Evolutionary conservation across 1,284 basidiomycete genomes (phyloP).

Genomic region (Exobasidium cylindrosporum): DNA sequence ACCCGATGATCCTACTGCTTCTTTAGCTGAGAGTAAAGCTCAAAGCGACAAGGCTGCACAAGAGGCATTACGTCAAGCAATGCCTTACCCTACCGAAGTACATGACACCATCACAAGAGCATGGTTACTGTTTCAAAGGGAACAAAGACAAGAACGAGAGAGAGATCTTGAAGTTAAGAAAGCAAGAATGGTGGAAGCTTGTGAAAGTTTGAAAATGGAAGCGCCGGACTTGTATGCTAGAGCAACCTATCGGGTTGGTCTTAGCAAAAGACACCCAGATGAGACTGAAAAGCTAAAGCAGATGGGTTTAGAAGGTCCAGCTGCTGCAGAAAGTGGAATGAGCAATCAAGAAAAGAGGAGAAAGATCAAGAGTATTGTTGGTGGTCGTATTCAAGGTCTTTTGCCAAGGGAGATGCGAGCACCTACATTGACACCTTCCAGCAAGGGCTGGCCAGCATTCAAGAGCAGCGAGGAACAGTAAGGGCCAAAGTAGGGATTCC

Average conservation of each 20-base stretch:
- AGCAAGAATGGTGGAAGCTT: slow-evolving; percentile 38
- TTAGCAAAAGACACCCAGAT: slow-evolving; percentile 42
- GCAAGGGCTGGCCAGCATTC: slow-evolving; percentile 31
- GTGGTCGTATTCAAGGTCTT: slow-evolving; percentile 40
- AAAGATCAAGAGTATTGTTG: slow-evolving; percentile 31
- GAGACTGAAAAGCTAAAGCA: slow-evolving; percentile 39
- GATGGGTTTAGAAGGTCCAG: slow-evolving; percentile 31
- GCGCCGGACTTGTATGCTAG: slow-evolving; percentile 31
- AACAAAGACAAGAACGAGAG: slow-evolving; percentile 62
- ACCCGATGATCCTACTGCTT: slow-evolving; percentile 24
- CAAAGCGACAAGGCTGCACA: not conserved
- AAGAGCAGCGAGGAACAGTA: slow-evolving; percentile 1
- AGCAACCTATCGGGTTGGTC: slow-evolving; percentile 41
- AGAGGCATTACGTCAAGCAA: slow-evolving; percentile 1
- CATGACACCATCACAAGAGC: slow-evolving; percentile 92
- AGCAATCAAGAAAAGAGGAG: slow-evolving; percentile 28
- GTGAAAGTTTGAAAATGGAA: slow-evolving; percentile 26
- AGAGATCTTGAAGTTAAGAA: slow-evolving; percentile 36
- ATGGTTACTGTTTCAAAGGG: slow-evolving; percentile 77
- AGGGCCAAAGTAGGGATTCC: not conserved
- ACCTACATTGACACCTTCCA: slow-evolving; percentile 43
- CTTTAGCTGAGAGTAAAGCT: slow-evolving; percentile 24
- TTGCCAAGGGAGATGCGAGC: slow-evolving; percentile 51
- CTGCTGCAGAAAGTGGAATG: not conserved
- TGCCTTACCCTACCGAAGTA: slow-evolving; percentile 62